Evolutionary conservation across 148 eudicot species (phyloP).

Genomic region (Arbutus unedo): DNA sequence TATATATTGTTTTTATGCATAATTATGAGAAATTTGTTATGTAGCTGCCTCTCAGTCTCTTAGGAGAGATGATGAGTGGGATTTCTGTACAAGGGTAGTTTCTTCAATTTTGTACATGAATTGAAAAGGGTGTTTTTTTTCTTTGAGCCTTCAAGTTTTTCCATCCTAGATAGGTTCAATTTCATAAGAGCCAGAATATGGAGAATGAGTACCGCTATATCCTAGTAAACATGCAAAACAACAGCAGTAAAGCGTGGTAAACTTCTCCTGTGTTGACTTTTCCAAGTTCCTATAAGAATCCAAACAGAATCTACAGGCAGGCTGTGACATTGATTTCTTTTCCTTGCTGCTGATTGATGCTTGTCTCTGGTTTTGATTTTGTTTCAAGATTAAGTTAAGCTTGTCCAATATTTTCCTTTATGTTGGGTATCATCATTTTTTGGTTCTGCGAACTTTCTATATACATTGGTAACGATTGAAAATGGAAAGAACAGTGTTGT

Average conservation of each 20-base stretch:
- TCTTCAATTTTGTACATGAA: background rate
- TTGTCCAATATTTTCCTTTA: background rate
- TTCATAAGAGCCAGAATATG: background rate
- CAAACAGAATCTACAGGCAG: background rate
- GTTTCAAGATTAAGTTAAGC: background rate
- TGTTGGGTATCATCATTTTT: background rate
- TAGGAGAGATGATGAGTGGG: background rate
- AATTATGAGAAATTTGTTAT: background rate
- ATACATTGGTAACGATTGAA: too few species aligned
- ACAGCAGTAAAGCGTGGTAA: background rate
- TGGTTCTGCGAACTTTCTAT: background rate
- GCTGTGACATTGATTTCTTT: background rate
- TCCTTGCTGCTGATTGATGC: conserved; percentile 5
- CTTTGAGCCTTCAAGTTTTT: background rate
- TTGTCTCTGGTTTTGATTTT: background rate
- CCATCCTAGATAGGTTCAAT: background rate
- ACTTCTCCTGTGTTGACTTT: background rate
- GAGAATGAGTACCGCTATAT: background rate
- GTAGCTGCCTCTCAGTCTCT: background rate
- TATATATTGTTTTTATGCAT: background rate
- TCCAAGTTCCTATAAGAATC: background rate
- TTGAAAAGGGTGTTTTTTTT: background rate
- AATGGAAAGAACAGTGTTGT: background rate
- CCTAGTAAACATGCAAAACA: background rate
- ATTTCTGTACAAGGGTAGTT: background rate